A percentile compares a stretch with the other conserved stretches of the same genome.
phyloP scores from a whole-genome alignment of 306 rosid genomes.

The Carpinus viminea region DNA sequence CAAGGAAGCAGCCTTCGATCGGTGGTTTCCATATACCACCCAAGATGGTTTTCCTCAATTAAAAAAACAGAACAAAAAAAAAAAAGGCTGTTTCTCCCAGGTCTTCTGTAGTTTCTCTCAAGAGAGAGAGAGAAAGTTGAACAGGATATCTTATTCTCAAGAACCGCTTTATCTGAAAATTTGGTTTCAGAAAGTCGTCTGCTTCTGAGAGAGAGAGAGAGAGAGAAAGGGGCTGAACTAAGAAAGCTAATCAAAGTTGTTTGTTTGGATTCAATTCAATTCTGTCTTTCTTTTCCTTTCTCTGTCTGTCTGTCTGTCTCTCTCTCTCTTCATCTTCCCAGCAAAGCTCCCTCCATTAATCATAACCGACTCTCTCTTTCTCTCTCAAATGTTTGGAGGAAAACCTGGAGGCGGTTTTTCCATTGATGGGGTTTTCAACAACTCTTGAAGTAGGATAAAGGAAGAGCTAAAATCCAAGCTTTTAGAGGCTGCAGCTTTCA shows the following conservation, averaged over 20 bases:
- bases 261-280: slow-evolving; percentile 53
- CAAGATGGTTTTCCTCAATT: slow-evolving; percentile 15
- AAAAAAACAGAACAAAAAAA: background rate
- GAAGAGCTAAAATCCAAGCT: slow-evolving; percentile 32
- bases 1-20: slow-evolving; percentile 36
- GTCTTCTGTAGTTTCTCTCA: slow-evolving; percentile 28
- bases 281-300: slow-evolving; percentile 15
- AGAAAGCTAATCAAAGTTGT: slow-evolving; percentile 37
- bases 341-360: slow-evolving; percentile 3
- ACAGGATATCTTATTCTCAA: slow-evolving; percentile 20
- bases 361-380: slow-evolving; percentile 55
- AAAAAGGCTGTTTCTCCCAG: slow-evolving; percentile 24
- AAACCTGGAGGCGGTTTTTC: slow-evolving; percentile 45
- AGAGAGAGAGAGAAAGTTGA: slow-evolving; percentile 19
- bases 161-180: slow-evolving; percentile 55
- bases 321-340: slow-evolving; percentile 23
- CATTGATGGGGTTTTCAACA: slow-evolving; percentile 48
- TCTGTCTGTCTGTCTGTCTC: slow-evolving; percentile 7
- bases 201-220: slow-evolving; percentile 16
- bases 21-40: slow-evolving; percentile 24
- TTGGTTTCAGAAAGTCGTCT: slow-evolving; percentile 47
- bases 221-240: slow-evolving; percentile 17
- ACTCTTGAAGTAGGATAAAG: slow-evolving; percentile 28
- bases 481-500: slow-evolving; percentile 31
- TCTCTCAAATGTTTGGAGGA: slow-evolving; percentile 30